These are phyloP conservation scores for Candida neerlandica DNA, from an alignment of 1,139 yeast species.

Conservation along the genomic window DNA sequence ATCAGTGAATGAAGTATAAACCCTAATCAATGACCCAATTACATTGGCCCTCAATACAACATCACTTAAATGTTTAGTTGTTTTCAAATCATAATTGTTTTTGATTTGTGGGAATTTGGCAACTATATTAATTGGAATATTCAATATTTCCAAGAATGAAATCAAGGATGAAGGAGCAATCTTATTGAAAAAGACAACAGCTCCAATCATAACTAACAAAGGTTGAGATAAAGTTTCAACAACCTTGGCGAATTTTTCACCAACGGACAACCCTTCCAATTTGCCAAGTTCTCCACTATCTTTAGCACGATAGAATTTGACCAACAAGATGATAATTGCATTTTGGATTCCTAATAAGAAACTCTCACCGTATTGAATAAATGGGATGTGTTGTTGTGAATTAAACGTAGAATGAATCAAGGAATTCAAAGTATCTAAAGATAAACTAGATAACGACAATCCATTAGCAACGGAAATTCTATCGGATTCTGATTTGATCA, in stretches of 20 bases:
- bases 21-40: slow-evolving; percentile 56
- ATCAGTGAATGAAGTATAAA: slow-evolving; percentile 54
- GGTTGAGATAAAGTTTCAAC: slow-evolving; percentile 29
- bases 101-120: slow-evolving; percentile 61
- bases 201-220: slow-evolving; percentile 29
- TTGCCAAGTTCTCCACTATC: slow-evolving; percentile 19
- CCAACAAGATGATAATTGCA: slow-evolving; percentile 37
- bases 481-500: slow-evolving; percentile 25
- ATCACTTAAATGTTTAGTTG: slow-evolving; percentile 57
- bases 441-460: slow-evolving; percentile 38
- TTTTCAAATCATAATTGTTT: slow-evolving; percentile 46
- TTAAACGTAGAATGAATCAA: slow-evolving; percentile 47
- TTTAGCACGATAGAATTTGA: slow-evolving; percentile 37
- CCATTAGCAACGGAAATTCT: slow-evolving; percentile 41
- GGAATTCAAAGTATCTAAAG: slow-evolving; percentile 42
- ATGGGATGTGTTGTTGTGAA: slow-evolving; percentile 36
- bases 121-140: slow-evolving; percentile 55
- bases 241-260: slow-evolving; percentile 23
- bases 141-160: slow-evolving; percentile 46
- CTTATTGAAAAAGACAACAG: slow-evolving; percentile 32
- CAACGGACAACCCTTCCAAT: slow-evolving; percentile 16
- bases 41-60: slow-evolving; percentile 58
- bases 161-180: slow-evolving; percentile 36
- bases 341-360: slow-evolving; percentile 45
- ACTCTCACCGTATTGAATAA: slow-evolving; percentile 48